A percentile compares a stretch with the other conserved stretches of the same genome.
phyloP scores from a whole-genome alignment of 179 eudicot genomes.

The Spinacia oleracea region DNA sequence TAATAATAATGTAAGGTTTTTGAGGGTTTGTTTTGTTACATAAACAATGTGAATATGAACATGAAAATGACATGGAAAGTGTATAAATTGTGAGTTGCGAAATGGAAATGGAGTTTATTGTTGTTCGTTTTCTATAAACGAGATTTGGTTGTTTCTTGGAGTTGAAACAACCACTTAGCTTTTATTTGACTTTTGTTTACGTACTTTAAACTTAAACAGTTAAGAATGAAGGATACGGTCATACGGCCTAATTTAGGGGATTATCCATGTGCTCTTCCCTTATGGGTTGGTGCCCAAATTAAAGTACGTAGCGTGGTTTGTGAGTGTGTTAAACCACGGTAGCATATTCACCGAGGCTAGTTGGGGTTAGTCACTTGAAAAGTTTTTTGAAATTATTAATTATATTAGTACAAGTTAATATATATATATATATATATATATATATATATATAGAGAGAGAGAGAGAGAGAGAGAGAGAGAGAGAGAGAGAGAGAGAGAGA shows the following conservation, averaged over 20 bases:
- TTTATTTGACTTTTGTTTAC: slow-evolving; percentile 24
- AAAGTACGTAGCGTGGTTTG: slow-evolving; percentile 10
- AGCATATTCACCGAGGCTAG: too few relatives aligned
- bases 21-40: slow-evolving; percentile 16
- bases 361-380: too few relatives aligned
- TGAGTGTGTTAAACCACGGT: too few relatives aligned
- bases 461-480: too few relatives aligned
- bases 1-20: slow-evolving; percentile 18
- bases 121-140: slow-evolving; percentile 39
- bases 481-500: too few relatives aligned
- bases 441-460: too few relatives aligned
- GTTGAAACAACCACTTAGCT: slow-evolving; percentile 34
- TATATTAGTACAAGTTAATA: too few relatives aligned
- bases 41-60: too few relatives aligned
- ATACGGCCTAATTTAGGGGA: slow-evolving; percentile 12
- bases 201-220: slow-evolving; percentile 31
- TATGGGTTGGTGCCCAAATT: neutral
- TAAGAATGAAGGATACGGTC: too few relatives aligned
- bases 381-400: too few relatives aligned
- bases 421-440: too few relatives aligned
- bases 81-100: slow-evolving; percentile 12
- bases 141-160: slow-evolving; percentile 31
- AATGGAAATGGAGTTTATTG: slow-evolving; percentile 25
- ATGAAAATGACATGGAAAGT: too few relatives aligned
- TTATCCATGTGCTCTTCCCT: neutral